phyloP scores from a whole-genome alignment of 2,329 filamentous ascomycete genomes.

The Fusarium sp. region DNA sequence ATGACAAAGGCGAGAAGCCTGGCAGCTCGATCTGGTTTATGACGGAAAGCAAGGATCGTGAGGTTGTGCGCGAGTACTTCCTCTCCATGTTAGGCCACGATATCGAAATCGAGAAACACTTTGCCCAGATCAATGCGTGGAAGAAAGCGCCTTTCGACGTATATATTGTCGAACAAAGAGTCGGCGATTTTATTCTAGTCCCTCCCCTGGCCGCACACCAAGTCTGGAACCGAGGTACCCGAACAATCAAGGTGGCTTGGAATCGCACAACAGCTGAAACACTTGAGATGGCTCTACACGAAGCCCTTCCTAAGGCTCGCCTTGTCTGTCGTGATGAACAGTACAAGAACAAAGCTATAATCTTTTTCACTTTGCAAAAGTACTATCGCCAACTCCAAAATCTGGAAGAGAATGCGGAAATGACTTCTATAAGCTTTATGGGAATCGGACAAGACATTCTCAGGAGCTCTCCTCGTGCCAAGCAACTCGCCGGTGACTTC shows the following conservation, averaged over 20 bases:
- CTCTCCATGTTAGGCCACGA: conserved; percentile 93
- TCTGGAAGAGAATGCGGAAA: conserved; percentile 63
- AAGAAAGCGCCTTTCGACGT: conserved; percentile 93
- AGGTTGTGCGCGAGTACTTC: conserved; percentile 93
- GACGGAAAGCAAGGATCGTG: conserved; percentile 94
- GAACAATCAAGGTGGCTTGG: conserved; percentile 98
- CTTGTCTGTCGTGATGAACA: conserved; percentile 97
- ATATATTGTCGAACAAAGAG: conserved; percentile 90
- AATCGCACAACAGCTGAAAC: conserved; percentile 95
- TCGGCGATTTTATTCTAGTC: conserved; percentile 92
- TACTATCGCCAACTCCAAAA: conserved; percentile 74
- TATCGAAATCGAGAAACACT: conserved; percentile 96
- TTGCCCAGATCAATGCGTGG: conserved; percentile 95
- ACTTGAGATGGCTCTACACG: conserved; percentile 83
- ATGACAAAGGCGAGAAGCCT: conserved; percentile 78
- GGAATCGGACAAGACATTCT: conserved; percentile 62
- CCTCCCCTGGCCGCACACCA: conserved; percentile 95
- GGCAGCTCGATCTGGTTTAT: conserved; percentile 99
- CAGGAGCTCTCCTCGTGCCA: conserved; percentile 61
- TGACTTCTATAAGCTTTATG: conserved; percentile 60
- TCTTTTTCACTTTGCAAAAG: conserved; percentile 87
- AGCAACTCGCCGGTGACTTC: conserved; percentile 85
- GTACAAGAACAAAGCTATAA: conserved; percentile 97
- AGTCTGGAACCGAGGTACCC: conserved; percentile 96
- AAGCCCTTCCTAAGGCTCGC: conserved; percentile 88